Evolutionary conservation across 768 basidiomycete species (phyloP).

Genomic region (Scleroderma bovista): DNA sequence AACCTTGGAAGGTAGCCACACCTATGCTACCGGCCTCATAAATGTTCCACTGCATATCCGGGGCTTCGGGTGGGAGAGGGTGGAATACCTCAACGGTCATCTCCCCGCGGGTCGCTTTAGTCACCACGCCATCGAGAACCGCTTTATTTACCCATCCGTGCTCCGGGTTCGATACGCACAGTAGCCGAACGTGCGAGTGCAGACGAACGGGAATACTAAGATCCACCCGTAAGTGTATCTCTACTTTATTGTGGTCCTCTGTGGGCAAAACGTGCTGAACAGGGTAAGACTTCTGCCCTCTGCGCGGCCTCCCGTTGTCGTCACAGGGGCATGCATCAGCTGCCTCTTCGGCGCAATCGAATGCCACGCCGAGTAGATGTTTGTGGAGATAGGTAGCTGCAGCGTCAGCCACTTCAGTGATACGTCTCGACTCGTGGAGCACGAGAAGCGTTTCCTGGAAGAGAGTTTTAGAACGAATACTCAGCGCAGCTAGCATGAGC

Average conservation of each 20-base stretch:
- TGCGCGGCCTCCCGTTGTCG: conserved; percentile 49
- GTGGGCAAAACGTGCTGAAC: conserved; percentile 14
- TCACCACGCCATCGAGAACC: conserved; percentile 58
- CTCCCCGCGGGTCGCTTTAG: conserved; percentile 47
- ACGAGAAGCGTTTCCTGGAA: conserved; percentile 59
- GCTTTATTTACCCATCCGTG: conserved; percentile 42
- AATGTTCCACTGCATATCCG: conserved; percentile 57
- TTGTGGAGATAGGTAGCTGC: conserved; percentile 45
- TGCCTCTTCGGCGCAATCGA: conserved; percentile 64
- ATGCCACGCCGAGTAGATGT: conserved; percentile 50
- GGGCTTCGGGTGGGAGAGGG: conserved; percentile 56
- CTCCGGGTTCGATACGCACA: conserved; percentile 50
- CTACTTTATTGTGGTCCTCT: conserved; percentile 35
- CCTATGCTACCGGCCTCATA: conserved; percentile 59
- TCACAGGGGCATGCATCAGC: conserved; percentile 63
- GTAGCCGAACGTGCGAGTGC: conserved; percentile 63
- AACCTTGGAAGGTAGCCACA: conserved; percentile 19
- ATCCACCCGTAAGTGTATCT: conserved; percentile 54
- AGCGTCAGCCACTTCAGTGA: conserved; percentile 15
- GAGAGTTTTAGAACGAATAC: conserved; percentile 45
- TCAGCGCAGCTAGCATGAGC: conserved; percentile 46
- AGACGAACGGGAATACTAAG: conserved; percentile 43
- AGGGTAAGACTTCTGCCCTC: conserved; percentile 33
- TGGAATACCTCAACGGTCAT: conserved; percentile 49
- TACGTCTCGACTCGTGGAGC: conserved; percentile 43